Evolutionary conservation across 23 red algal species (phyloP).

Genomic region (Gracilariopsis chorda): DNA sequence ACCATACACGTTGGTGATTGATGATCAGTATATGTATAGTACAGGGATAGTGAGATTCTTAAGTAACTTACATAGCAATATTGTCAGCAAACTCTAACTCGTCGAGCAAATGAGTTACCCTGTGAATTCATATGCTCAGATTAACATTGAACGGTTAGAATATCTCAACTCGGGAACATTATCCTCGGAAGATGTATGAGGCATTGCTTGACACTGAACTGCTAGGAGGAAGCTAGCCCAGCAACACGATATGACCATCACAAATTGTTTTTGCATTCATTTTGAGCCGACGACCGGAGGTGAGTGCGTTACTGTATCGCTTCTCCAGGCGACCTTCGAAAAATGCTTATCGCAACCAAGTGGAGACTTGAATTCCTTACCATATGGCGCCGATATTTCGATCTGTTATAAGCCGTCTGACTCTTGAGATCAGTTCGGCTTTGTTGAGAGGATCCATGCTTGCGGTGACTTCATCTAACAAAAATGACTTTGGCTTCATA

Average conservation of each 20-base stretch:
- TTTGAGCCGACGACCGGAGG: constrained; percentile 76
- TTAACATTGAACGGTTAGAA: background rate
- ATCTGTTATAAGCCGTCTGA: constrained; percentile 15
- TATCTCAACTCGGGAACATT: background rate
- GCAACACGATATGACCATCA: constrained; percentile 60
- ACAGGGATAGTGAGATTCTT: background rate
- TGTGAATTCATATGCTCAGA: background rate
- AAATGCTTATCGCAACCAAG: background rate
- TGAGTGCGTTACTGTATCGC: background rate
- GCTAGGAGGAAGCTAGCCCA: constrained; percentile 13
- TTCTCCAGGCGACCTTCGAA: constrained; percentile 72
- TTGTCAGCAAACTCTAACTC: constrained; percentile 49
- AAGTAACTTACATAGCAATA: constrained; percentile 43
- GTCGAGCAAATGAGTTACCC: constrained; percentile 60
- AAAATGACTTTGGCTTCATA: constrained; percentile 38
- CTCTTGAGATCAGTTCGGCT: constrained; percentile 27
- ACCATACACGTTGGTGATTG: background rate
- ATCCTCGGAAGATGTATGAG: background rate
- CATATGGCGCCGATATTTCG: constrained; percentile 55
- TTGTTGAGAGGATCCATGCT: constrained; percentile 53
- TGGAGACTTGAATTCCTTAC: constrained; percentile 23
- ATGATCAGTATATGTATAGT: background rate
- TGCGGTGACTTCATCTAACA: constrained; percentile 75
- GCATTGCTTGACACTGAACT: constrained; percentile 49
- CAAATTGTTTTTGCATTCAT: constrained; percentile 54